Percentiles rank a stretch among this genome's conserved stretches.
Conservation (phyloP, 441 rosid genomes). For the Euphorbia schlechtendalii region DNA sequence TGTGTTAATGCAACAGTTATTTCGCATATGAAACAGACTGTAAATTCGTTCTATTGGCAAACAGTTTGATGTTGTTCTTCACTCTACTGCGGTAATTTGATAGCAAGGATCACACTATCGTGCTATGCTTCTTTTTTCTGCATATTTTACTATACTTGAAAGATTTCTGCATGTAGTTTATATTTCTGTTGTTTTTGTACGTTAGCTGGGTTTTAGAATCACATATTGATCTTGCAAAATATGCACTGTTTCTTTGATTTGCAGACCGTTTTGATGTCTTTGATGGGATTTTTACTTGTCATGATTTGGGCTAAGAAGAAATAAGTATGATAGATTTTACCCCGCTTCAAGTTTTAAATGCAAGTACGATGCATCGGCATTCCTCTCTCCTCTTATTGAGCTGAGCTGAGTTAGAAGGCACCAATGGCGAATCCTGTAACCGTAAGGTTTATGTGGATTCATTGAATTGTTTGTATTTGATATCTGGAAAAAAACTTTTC, state of each 20-base stretch:
- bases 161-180: neutral
- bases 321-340: constrained; percentile 12
- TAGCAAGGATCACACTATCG: neutral
- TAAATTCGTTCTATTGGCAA: too few species aligned
- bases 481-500: neutral
- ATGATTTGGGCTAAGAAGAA: constrained; percentile 62
- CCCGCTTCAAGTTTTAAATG: neutral
- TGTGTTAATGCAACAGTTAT: too few species aligned
- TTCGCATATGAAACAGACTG: too few species aligned
- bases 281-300: constrained; percentile 74
- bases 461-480: neutral
- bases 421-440: neutral
- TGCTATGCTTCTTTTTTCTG: neutral
- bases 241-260: constrained; percentile 9
- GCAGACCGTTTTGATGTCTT: constrained; percentile 83
- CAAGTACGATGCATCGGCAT: neutral
- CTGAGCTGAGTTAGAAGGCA: neutral
- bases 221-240: neutral
- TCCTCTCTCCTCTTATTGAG: neutral
- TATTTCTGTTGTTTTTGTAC: neutral
- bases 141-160: neutral
- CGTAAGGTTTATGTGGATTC: neutral
- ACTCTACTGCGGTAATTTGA: neutral
- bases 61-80: too few species aligned
- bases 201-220: neutral